phyloP scores from a whole-genome alignment of 2,329 filamentous ascomycete species.

The Diaporthe nobilis region DNA sequence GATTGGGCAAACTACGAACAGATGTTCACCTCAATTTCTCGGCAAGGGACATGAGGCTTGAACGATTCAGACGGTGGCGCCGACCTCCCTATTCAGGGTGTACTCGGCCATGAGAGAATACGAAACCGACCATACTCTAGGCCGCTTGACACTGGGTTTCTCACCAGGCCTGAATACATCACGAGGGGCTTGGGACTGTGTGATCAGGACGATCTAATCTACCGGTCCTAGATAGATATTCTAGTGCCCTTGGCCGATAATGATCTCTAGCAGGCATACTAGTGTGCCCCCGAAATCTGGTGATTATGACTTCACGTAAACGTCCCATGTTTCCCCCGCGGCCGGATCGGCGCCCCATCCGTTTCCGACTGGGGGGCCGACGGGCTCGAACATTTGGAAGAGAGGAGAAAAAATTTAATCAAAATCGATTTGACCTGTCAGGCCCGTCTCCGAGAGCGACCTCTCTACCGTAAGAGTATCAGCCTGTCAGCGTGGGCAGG shows the following conservation, averaged over 20 bases:
- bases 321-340: slow-evolving; percentile 24
- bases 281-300: slow-evolving; percentile 28
- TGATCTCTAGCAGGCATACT: slow-evolving; percentile 25
- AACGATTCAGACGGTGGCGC: slow-evolving; percentile 26
- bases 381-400: slow-evolving; percentile 5
- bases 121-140: slow-evolving; percentile 29
- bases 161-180: neutral
- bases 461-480: neutral
- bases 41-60: slow-evolving; percentile 21
- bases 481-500: slow-evolving; percentile 18
- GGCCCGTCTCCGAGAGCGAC: slow-evolving; percentile 20
- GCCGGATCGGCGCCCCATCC: slow-evolving; percentile 29
- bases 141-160: slow-evolving; percentile 21
- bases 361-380: slow-evolving; percentile 26
- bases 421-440: slow-evolving; percentile 8
- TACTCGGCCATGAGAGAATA: slow-evolving; percentile 3
- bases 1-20: slow-evolving; percentile 11
- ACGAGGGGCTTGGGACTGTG: neutral
- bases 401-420: no score
- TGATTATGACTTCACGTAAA: slow-evolving; percentile 26
- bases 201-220: slow-evolving; percentile 9
- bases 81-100: neutral
- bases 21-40: slow-evolving; percentile 23
- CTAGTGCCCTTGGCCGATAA: neutral
- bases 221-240: neutral